phyloP scores from a whole-genome alignment of 441 rosid species.

The Corymbia citriodora region DNA sequence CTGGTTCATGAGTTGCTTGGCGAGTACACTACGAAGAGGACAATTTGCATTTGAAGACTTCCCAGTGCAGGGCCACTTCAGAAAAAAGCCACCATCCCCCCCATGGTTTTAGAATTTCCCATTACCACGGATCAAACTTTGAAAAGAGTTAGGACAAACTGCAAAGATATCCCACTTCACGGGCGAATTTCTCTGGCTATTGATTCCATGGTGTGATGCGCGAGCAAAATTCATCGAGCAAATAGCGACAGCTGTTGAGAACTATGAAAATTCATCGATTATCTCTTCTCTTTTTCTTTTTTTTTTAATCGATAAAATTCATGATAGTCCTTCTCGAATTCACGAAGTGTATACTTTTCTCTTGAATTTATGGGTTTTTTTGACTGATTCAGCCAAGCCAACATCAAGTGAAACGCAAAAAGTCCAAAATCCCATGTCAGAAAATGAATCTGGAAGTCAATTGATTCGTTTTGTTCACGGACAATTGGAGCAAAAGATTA shows the following conservation, averaged over 20 bases:
- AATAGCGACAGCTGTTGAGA: neutral
- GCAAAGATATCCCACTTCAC: neutral
- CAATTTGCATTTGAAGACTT: neutral
- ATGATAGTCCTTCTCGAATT: neutral
- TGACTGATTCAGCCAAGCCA: neutral
- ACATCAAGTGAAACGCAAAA: neutral
- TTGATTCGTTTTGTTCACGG: accelerated
- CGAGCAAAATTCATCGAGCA: neutral
- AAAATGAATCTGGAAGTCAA: neutral
- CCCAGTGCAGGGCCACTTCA: neutral
- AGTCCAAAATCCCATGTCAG: neutral
- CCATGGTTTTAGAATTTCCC: neutral
- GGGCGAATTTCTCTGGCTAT: neutral
- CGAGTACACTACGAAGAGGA: neutral
- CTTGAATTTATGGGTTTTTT: neutral
- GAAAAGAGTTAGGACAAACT: neutral
- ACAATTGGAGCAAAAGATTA: neutral
- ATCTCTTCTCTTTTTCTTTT: neutral
- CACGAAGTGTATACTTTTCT: neutral
- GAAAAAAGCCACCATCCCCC: neutral
- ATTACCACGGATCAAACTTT: neutral
- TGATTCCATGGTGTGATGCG: neutral
- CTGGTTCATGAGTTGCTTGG: neutral
- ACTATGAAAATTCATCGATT: neutral
- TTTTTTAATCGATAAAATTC: neutral